A percentile compares a stretch with the other conserved stretches of the same genome.
Evolutionary conservation across 2,329 filamentous ascomycete genomes (phyloP).

Genomic region (Incumbomyces lentus): DNA sequence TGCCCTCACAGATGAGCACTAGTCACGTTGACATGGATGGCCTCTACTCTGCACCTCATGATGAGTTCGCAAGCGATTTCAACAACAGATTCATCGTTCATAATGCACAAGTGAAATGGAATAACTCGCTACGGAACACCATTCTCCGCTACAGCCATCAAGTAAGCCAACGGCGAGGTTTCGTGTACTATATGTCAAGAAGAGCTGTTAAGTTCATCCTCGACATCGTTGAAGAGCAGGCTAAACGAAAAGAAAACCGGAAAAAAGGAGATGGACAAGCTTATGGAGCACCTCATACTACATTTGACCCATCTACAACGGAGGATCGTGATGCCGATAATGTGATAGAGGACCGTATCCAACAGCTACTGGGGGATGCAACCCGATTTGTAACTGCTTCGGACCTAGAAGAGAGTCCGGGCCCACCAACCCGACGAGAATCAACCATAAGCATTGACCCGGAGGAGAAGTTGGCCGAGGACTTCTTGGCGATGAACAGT

Average conservation of each 20-base stretch:
- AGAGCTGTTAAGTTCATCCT: slow-evolving; percentile 95
- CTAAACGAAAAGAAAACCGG: slow-evolving; percentile 51
- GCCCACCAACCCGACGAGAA: slow-evolving; percentile 6
- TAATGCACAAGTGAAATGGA: slow-evolving; percentile 97
- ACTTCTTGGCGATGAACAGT: slow-evolving; percentile 83
- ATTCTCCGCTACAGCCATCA: slow-evolving; percentile 96
- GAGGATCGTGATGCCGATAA: slow-evolving; percentile 48
- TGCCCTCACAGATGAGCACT: slow-evolving; percentile 24
- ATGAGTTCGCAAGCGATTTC: slow-evolving; percentile 87
- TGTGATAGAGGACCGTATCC: slow-evolving; percentile 73
- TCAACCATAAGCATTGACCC: slow-evolving; percentile 26
- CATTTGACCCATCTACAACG: slow-evolving; percentile 25
- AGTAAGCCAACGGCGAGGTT: slow-evolving; percentile 87
- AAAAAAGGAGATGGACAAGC: slow-evolving; percentile 14
- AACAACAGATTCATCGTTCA: slow-evolving; percentile 97
- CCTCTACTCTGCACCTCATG: slow-evolving; percentile 57
- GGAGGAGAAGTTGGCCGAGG: slow-evolving; percentile 67
- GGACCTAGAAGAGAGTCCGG: slow-evolving; percentile 34
- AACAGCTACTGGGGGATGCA: slow-evolving; percentile 73
- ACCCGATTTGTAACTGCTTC: slow-evolving; percentile 70
- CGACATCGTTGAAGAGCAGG: slow-evolving; percentile 92
- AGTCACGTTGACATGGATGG: slow-evolving; percentile 45
- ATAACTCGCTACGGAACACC: slow-evolving; percentile 89
- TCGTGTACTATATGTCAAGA: slow-evolving; percentile 94
- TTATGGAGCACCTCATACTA: slow-evolving; percentile 9